These are phyloP conservation scores for Dothideomycetes sp. DNA, from an alignment of 2,329 filamentous ascomycete genomes.

Conservation along the genomic window DNA sequence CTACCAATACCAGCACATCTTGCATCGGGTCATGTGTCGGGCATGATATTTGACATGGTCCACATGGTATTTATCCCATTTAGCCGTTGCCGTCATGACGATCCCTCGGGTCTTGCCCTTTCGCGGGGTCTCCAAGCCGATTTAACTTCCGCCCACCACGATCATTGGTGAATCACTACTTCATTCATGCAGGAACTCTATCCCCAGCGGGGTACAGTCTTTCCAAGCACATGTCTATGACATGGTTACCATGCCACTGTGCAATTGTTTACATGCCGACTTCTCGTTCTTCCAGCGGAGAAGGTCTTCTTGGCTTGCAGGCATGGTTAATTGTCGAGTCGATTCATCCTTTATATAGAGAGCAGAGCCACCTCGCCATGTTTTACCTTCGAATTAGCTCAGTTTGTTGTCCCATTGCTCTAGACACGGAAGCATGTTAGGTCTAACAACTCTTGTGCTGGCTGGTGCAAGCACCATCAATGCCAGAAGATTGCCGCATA, in stretches of 20 bases:
- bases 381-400: not conserved
- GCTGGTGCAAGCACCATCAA: slow-evolving; percentile 2
- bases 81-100: no score
- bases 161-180: slow-evolving; percentile 8
- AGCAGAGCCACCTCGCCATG: slow-evolving; percentile 1
- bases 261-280: slow-evolving; percentile 2
- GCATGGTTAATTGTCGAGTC: no score
- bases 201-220: slow-evolving; percentile 3
- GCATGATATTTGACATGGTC: no score
- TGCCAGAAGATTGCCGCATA: slow-evolving; percentile 12
- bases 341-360: no score
- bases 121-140: no score
- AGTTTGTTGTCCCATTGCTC: slow-evolving; percentile 4
- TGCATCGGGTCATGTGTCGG: no score
- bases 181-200: slow-evolving; percentile 2
- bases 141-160: no score
- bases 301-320: not conserved
- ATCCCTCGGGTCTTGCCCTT: no score
- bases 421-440: slow-evolving; percentile 8
- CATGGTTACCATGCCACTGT: slow-evolving; percentile 8
- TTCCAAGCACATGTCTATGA: slow-evolving; percentile 3
- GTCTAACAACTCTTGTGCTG: slow-evolving; percentile 6
- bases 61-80: no score
- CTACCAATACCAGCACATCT: no score
- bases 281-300: not conserved